These are phyloP conservation scores for Mycena pura DNA, from an alignment of 768 basidiomycete genomes.

Conservation along the genomic window DNA sequence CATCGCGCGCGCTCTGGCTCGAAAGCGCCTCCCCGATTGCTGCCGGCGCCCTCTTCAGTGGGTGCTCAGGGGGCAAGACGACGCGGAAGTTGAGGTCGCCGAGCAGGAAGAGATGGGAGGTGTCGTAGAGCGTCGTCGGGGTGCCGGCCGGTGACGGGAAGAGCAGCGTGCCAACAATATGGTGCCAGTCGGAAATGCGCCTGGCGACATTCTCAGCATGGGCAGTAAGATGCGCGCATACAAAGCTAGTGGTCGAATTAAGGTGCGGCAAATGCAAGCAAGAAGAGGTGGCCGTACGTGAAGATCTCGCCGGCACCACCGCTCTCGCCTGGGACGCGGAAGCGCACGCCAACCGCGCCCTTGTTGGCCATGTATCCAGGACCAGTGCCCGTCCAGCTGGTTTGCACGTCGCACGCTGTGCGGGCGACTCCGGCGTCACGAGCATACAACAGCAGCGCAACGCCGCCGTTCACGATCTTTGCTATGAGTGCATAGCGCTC, in stretches of 20 bases:
- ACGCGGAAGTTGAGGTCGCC: slow-evolving; percentile 95
- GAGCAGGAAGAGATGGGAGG: slow-evolving; percentile 91
- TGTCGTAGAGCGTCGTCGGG: slow-evolving; percentile 75
- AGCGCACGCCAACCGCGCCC: slow-evolving; percentile 88
- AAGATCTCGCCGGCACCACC: slow-evolving; percentile 73
- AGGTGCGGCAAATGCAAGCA: slow-evolving; percentile 1
- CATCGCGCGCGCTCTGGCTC: slow-evolving; percentile 58
- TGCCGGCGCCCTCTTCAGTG: slow-evolving; percentile 40
- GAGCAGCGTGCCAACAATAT: slow-evolving; percentile 82
- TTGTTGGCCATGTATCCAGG: slow-evolving; percentile 91
- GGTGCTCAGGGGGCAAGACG: slow-evolving; percentile 61
- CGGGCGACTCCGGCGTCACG: slow-evolving; percentile 71
- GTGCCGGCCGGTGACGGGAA: slow-evolving; percentile 57
- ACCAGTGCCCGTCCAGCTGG: slow-evolving; percentile 77
- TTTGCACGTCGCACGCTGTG: slow-evolving; percentile 68
- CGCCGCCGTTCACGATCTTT: slow-evolving; percentile 83
- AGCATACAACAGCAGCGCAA: slow-evolving; percentile 88
- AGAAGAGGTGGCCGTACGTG: slow-evolving; percentile 66
- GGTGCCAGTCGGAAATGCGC: slow-evolving; percentile 79
- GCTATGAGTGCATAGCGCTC: slow-evolving; percentile 82
- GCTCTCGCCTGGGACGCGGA: slow-evolving; percentile 68
- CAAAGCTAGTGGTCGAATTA: slow-evolving; percentile 66
- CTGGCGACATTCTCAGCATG: slow-evolving; percentile 68
- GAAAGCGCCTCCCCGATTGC: slow-evolving; percentile 51
- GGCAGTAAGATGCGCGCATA: slow-evolving; percentile 90